These are phyloP conservation scores for Chlamydomonas reinhardtii DNA, from an alignment of 163 green algal genomes.

Conservation along the genomic window DNA sequence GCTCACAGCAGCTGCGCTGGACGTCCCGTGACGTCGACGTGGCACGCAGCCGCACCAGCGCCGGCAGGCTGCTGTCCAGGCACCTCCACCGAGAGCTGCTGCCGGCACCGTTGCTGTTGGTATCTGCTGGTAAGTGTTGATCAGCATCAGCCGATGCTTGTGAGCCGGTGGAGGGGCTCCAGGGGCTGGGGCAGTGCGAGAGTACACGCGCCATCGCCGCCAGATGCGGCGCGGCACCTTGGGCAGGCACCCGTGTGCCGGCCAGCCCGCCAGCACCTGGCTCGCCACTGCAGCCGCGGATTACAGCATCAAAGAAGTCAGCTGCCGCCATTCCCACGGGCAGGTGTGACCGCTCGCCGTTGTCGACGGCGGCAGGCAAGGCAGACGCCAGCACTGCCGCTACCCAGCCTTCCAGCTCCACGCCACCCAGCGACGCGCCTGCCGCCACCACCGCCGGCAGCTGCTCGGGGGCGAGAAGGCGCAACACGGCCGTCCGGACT, in stretches of 20 bases:
- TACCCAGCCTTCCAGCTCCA: constrained; percentile 6
- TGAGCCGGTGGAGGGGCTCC: no score
- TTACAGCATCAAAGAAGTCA: not conserved
- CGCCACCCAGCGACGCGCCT: not conserved
- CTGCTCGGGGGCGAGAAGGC: not conserved
- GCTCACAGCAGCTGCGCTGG: not conserved
- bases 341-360: not conserved
- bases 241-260: not conserved
- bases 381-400: not conserved
- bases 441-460: not conserved
- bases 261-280: not conserved
- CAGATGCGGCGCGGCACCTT: not conserved
- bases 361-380: not conserved
- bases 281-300: not conserved
- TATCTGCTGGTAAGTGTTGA: no score
- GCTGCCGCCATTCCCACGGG: not conserved
- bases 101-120: not conserved
- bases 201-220: not conserved
- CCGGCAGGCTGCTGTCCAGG: not conserved
- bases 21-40: not conserved
- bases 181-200: not conserved
- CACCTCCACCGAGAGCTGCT: not conserved
- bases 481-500: not conserved
- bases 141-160: no score
- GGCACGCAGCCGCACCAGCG: not conserved